phyloP scores from a whole-genome alignment of 345 rosid species.

The Salix suchowensis region DNA sequence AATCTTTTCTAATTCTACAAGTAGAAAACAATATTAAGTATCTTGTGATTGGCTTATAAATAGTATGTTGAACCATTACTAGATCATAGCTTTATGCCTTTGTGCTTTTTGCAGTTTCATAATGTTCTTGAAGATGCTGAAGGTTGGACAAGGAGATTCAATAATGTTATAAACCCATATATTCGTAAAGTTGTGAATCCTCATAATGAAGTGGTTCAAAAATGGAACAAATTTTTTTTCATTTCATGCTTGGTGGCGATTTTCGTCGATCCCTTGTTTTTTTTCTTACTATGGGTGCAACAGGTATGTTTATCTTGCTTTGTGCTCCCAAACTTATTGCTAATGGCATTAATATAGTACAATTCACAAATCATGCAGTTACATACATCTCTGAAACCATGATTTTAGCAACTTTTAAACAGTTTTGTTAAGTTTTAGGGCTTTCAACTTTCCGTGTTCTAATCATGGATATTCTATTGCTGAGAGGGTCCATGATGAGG shows the following conservation, averaged over 20 bases:
- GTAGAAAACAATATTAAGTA: neutral
- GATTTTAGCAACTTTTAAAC: neutral
- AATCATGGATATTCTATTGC: neutral
- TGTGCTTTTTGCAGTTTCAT: conserved; percentile 45
- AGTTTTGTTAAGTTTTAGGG: neutral
- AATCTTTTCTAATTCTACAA: neutral
- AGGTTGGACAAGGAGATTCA: conserved; percentile 66
- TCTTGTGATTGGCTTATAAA: neutral
- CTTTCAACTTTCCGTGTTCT: neutral
- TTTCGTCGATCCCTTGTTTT: conserved; percentile 78
- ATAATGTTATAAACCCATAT: conserved; percentile 28
- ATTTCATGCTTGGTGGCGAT: conserved; percentile 69
- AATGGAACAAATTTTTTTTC: conserved; percentile 68
- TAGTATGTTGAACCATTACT: neutral
- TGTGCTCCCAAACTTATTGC: neutral
- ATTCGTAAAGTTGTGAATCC: conserved; percentile 80
- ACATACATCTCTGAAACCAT: neutral
- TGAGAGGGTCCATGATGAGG: neutral
- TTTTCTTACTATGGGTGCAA: conserved; percentile 53
- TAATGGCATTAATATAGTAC: neutral
- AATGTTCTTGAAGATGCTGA: conserved; percentile 72
- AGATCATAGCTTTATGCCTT: neutral
- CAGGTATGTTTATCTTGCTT: conserved; percentile 37
- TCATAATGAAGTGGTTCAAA: conserved; percentile 56
- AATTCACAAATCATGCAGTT: neutral